These are phyloP conservation scores for Solanum hybrid DNA, from an alignment of 305 asterid species.

Conservation along the genomic window DNA sequence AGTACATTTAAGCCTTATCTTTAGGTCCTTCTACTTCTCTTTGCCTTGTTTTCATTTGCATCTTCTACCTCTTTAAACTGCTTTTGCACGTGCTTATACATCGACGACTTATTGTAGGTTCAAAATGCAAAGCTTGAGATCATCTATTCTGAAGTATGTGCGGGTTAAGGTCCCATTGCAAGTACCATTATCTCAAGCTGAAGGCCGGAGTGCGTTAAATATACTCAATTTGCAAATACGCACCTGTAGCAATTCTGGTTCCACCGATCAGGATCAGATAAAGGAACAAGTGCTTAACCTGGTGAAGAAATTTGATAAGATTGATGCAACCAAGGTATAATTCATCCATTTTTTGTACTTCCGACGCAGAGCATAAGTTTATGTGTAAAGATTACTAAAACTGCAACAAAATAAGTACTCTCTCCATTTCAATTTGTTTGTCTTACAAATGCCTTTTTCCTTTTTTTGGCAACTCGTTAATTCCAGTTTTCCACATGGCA, in stretches of 20 bases:
- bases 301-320: conserved; percentile 51
- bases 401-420: not conserved
- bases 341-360: not conserved
- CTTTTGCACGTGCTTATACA: not conserved
- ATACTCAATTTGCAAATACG: conserved; percentile 21
- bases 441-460: not conserved
- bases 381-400: not conserved
- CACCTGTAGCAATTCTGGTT: conserved; percentile 23
- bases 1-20: not conserved
- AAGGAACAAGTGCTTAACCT: conserved; percentile 39
- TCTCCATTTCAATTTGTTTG: not conserved
- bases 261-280: conserved; percentile 29
- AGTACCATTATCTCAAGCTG: conserved; percentile 13
- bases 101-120: not conserved
- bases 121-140: conserved; percentile 45
- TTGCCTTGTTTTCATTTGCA: not conserved
- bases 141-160: conserved; percentile 34
- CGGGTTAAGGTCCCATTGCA: conserved; percentile 28
- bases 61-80: not conserved
- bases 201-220: conserved; percentile 10
- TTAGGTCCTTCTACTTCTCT: not conserved
- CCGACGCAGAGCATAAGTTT: not conserved
- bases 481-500: not conserved
- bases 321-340: conserved; percentile 43
- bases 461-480: not conserved